These are phyloP conservation scores for Colletotrichum costaricense DNA, from an alignment of 2,329 filamentous ascomycete genomes.

Conservation along the genomic window DNA sequence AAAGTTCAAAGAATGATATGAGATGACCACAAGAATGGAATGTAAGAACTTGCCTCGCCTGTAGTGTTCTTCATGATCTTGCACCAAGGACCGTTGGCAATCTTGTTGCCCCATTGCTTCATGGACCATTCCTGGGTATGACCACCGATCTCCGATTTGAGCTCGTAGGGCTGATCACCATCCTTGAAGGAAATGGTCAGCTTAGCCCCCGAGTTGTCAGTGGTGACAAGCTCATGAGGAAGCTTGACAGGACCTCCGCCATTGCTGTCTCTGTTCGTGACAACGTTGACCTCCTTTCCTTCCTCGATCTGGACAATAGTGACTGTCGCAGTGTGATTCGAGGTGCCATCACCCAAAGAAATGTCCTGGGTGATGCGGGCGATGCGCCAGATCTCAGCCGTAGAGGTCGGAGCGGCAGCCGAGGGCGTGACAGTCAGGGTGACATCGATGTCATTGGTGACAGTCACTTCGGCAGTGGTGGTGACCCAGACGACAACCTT, in stretches of 20 bases:
- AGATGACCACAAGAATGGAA: too few species aligned
- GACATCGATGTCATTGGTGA: not conserved
- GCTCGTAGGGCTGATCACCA: not conserved
- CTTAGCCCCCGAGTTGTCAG: not conserved
- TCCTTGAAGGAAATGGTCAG: not conserved
- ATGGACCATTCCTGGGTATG: not conserved
- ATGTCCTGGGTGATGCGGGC: constrained; percentile 3
- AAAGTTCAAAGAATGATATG: not conserved
- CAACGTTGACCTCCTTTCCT: not conserved
- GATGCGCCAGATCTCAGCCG: not conserved
- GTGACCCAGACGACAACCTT: not conserved
- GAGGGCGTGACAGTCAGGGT: not conserved
- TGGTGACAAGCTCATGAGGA: not conserved
- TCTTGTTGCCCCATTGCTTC: constrained; percentile 41
- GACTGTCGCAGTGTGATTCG: constrained; percentile 2
- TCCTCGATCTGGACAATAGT: not conserved
- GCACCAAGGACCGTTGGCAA: not conserved
- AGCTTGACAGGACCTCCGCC: constrained; percentile 38
- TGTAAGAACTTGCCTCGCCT: too few species aligned
- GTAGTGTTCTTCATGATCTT: not conserved
- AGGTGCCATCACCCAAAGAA: not conserved
- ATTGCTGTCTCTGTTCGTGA: constrained; percentile 41
- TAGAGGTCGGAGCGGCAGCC: not conserved
- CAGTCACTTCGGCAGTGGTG: not conserved
- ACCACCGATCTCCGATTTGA: not conserved